Percentiles rank a stretch among this genome's conserved stretches.
Conservation (phyloP, 164 flowering plant species). For the Vitis labrusca region DNA sequence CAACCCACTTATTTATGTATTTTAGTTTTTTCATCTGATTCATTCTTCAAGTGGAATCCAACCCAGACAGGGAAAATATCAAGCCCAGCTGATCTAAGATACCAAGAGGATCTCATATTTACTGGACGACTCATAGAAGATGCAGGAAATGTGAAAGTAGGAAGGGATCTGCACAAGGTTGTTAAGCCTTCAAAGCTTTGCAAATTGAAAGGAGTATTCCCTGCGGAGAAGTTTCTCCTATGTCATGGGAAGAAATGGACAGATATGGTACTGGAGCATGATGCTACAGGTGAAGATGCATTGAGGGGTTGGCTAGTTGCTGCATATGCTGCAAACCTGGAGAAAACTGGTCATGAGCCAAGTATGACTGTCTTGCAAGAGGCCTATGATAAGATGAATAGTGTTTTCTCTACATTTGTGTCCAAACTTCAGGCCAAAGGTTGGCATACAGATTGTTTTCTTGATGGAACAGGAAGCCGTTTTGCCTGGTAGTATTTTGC, state of each 20-base stretch:
- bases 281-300: slow-evolving; percentile 92
- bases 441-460: slow-evolving; percentile 95
- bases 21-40: background rate
- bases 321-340: slow-evolving; percentile 68
- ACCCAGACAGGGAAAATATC: slow-evolving; percentile 67
- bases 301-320: slow-evolving; percentile 93
- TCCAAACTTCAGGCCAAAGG: slow-evolving; percentile 72
- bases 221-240: slow-evolving; percentile 73
- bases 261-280: slow-evolving; percentile 72
- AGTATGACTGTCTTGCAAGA: slow-evolving; percentile 29
- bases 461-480: slow-evolving; percentile 86
- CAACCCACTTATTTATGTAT: background rate
- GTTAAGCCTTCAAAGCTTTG: slow-evolving; percentile 63
- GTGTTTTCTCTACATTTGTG: slow-evolving; percentile 53
- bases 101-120: slow-evolving; percentile 76
- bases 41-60: background rate
- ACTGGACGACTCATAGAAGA: slow-evolving; percentile 78
- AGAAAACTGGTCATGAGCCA: slow-evolving; percentile 26
- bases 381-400: slow-evolving; percentile 71
- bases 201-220: slow-evolving; percentile 54
- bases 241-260: slow-evolving; percentile 45
- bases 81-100: slow-evolving; percentile 89
- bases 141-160: slow-evolving; percentile 84
- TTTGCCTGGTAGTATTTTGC: slow-evolving; percentile 48
- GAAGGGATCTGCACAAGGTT: slow-evolving; percentile 56